phyloP scores from a whole-genome alignment of 768 basidiomycete species.

The Krasilnikovozyma curviuscula region DNA sequence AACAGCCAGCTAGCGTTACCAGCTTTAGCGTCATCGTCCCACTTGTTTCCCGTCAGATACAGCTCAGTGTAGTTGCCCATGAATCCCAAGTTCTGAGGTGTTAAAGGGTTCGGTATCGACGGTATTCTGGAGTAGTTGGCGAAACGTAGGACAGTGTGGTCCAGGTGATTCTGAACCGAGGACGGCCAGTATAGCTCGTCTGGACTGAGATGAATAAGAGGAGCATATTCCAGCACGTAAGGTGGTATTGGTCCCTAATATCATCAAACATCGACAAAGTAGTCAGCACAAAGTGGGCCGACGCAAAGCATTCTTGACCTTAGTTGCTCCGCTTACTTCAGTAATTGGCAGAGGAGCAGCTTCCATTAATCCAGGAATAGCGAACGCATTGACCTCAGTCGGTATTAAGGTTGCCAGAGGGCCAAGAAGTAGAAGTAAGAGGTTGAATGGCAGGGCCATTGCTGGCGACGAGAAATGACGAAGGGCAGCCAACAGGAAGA shows the following conservation, averaged over 20 bases:
- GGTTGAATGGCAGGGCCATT: too few species aligned
- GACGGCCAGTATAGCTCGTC: constrained; percentile 11
- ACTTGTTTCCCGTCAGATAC: constrained; percentile 1
- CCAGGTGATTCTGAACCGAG: constrained; percentile 2
- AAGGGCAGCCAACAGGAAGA: too few species aligned
- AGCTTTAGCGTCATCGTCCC: constrained; percentile 4
- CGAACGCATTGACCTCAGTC: too few species aligned
- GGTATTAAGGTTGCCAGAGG: too few species aligned
- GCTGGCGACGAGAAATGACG: too few species aligned
- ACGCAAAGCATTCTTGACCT: too few species aligned
- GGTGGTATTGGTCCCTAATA: constrained; percentile 9
- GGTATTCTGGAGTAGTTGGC: neutral
- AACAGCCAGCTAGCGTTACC: constrained; percentile 7
- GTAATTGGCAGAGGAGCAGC: too few species aligned
- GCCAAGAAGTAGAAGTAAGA: too few species aligned
- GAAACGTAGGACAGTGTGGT: neutral
- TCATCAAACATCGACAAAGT: too few species aligned
- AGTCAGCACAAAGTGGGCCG: too few species aligned
- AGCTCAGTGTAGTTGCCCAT: constrained; percentile 7
- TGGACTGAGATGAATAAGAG: constrained; percentile 5
- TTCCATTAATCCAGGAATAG: too few species aligned
- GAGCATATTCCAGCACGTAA: constrained; percentile 7
- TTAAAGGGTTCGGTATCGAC: neutral
- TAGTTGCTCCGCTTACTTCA: too few species aligned
- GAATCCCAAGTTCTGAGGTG: neutral